Conservation (phyloP, 192 early-diverging fungal species). For the Pilaira anomala region DNA sequence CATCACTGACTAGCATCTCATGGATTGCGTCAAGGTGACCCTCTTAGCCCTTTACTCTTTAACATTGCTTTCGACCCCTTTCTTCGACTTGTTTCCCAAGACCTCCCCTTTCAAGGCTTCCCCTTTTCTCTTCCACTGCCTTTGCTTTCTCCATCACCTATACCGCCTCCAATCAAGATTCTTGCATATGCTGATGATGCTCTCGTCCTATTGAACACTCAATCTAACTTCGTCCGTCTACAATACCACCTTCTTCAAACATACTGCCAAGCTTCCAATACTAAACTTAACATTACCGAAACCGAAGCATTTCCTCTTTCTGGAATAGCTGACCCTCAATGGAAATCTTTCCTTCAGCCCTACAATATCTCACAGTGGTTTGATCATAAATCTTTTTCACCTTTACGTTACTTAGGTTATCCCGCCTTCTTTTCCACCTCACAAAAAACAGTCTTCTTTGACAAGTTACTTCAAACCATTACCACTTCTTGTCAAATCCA, state of each 20-base stretch:
- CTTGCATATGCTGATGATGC: slow-evolving; percentile 1
- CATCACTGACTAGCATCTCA: too few species aligned
- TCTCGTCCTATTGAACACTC: not conserved
- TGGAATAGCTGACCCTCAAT: not conserved
- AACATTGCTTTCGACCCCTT: slow-evolving; percentile 33
- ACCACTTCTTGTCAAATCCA: too few species aligned
- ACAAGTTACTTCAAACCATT: too few species aligned
- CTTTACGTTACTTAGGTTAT: not conserved
- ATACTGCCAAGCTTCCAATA: not conserved
- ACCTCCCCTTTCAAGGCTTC: not conserved
- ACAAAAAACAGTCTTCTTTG: too few species aligned
- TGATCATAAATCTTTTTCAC: not conserved
- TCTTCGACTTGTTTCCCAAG: not conserved
- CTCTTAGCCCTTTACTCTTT: slow-evolving; percentile 29
- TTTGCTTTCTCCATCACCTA: not conserved
- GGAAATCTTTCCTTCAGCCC: not conserved
- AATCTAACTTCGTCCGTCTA: not conserved
- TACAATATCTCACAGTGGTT: not conserved
- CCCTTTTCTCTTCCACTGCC: not conserved
- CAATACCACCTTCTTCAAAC: not conserved
- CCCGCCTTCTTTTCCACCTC: not conserved
- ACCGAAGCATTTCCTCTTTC: not conserved
- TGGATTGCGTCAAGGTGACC: slow-evolving; percentile 41
- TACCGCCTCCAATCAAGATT: not conserved
- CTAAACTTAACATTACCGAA: not conserved